Evolutionary conservation across 345 rosid species (phyloP).

Genomic region (Salix viminalis): DNA sequence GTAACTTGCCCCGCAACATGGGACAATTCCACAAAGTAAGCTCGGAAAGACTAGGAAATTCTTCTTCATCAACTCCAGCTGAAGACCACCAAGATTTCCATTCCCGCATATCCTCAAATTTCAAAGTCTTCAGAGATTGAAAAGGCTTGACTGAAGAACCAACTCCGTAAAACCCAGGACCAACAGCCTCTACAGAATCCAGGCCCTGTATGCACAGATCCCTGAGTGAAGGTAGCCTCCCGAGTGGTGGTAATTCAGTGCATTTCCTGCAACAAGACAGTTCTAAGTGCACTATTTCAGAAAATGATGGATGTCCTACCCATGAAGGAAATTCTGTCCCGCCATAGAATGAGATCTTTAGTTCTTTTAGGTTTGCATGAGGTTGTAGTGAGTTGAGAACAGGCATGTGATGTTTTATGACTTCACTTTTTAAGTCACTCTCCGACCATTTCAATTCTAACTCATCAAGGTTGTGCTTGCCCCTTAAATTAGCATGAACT

Average conservation of each 20-base stretch:
- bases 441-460: not conserved
- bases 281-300: not conserved
- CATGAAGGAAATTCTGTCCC: conserved; percentile 11
- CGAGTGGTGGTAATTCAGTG: conserved; percentile 3
- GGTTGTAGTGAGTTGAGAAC: not conserved
- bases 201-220: conserved; percentile 1
- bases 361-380: not conserved
- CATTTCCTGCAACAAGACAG: not conserved
- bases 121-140: conserved; percentile 3
- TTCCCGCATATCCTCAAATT: conserved; percentile 19
- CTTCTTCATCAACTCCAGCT: conserved; percentile 7
- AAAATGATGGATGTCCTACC: conserved; percentile 16
- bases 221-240: conserved; percentile 8
- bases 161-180: conserved; percentile 10
- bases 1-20: conserved; percentile 20
- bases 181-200: conserved; percentile 3
- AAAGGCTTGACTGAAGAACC: conserved; percentile 2
- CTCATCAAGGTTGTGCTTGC: not conserved
- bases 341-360: not conserved
- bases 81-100: conserved; percentile 30
- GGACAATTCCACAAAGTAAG: conserved; percentile 30
- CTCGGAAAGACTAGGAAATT: conserved; percentile 29
- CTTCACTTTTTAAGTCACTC: not conserved
- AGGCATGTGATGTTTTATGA: not conserved
- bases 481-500: not conserved